Conservation (phyloP, 2,329 filamentous ascomycete genomes). For the Curvularia verruculosa region DNA sequence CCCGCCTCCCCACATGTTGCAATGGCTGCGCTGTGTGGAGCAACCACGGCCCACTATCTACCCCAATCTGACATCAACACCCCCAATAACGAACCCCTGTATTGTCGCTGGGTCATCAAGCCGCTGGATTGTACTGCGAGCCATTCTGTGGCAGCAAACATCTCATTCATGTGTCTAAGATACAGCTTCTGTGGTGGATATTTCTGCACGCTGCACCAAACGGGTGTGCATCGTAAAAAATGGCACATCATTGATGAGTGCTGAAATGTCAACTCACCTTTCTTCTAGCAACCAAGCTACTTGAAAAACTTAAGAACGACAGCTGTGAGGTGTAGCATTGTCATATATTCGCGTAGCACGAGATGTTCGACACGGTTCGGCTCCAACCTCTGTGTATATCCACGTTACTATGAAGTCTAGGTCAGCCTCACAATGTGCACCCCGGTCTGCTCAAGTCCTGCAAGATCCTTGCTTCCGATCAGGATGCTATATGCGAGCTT, state of each 20-base stretch:
- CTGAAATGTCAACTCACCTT: not conserved
- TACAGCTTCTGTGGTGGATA: not conserved
- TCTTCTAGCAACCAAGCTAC: not conserved
- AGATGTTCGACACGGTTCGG: not conserved
- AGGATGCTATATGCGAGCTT: not conserved
- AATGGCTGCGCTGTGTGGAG: not conserved
- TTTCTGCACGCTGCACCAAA: not conserved
- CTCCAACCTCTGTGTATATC: not conserved
- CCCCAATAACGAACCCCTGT: not conserved
- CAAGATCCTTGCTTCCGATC: not conserved
- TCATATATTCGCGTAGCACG: not conserved
- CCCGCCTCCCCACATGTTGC: constrained; percentile 9
- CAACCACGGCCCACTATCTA: not conserved
- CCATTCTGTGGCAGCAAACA: not conserved
- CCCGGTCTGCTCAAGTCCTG: not conserved
- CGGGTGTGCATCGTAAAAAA: not conserved
- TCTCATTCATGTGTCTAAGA: not conserved
- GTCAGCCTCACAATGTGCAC: not conserved
- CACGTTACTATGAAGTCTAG: not conserved
- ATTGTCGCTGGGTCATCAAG: not conserved
- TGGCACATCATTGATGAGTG: not conserved
- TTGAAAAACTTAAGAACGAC: not conserved
- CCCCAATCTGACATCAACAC: constrained; percentile 6
- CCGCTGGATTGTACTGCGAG: not conserved
- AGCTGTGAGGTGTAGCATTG: not conserved